Conservation (phyloP, 139 green algal genomes). For the Closterium sp. region DNA sequence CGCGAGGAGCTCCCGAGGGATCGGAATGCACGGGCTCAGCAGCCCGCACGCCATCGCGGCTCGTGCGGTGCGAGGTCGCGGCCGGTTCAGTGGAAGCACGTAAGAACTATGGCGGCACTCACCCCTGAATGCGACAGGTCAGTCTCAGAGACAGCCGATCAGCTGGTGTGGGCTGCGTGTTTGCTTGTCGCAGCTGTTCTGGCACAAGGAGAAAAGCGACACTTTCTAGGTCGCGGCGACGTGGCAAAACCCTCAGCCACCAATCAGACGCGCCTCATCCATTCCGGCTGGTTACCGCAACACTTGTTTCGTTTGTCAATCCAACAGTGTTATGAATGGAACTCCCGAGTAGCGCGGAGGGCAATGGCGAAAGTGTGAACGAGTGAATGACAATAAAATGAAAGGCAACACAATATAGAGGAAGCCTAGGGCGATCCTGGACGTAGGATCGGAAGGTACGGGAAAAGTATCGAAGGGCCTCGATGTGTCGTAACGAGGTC, state of each 20-base stretch:
- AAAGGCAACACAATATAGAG: too few relatives aligned
- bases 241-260: background rate
- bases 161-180: too few relatives aligned
- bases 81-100: too few relatives aligned
- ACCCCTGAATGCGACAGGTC: background rate
- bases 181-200: background rate
- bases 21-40: constrained; percentile 1
- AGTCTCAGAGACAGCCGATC: background rate
- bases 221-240: background rate
- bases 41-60: background rate
- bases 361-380: too few relatives aligned
- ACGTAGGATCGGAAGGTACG: too few relatives aligned
- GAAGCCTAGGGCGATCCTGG: too few relatives aligned
- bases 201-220: background rate
- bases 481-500: too few relatives aligned
- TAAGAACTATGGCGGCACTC: background rate
- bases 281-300: background rate
- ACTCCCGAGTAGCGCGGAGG: too few relatives aligned
- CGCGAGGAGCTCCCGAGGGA: background rate
- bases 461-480: too few relatives aligned
- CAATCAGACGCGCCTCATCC: background rate
- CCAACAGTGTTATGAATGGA: too few relatives aligned
- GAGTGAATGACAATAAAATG: too few relatives aligned
- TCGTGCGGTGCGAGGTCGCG: background rate
- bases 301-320: background rate